Conservation (phyloP, 371 early-diverging fungal genomes). For the Lichtheimia hyalospora region DNA sequence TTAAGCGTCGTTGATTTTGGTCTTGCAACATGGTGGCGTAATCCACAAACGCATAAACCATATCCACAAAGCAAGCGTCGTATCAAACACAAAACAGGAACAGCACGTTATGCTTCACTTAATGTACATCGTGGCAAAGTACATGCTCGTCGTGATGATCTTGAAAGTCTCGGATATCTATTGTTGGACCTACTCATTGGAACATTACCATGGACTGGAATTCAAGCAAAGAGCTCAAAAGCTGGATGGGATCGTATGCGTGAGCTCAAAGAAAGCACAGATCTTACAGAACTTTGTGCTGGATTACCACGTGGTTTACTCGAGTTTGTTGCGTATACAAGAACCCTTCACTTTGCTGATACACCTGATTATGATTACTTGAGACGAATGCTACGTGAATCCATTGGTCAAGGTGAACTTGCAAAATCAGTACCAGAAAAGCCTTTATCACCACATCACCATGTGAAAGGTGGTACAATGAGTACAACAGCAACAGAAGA, state of each 20-base stretch:
- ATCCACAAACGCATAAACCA: conserved; percentile 42
- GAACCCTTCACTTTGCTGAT: conserved; percentile 84
- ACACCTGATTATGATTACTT: conserved; percentile 86
- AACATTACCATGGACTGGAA: conserved; percentile 63
- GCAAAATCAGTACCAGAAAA: not conserved
- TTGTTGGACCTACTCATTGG: conserved; percentile 58
- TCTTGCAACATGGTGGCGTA: conserved; percentile 49
- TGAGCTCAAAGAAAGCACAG: conserved; percentile 52
- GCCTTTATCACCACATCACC: not conserved
- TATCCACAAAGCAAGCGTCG: conserved; percentile 44
- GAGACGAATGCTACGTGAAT: conserved; percentile 39
- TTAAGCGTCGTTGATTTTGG: conserved; percentile 62
- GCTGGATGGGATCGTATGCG: conserved; percentile 66
- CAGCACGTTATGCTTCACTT: conserved; percentile 65
- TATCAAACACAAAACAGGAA: conserved; percentile 56
- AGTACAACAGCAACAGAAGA: conserved; percentile 5
- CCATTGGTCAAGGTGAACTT: not conserved
- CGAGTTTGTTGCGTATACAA: conserved; percentile 70
- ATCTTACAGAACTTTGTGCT: conserved; percentile 54
- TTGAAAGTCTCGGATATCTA: conserved; percentile 62
- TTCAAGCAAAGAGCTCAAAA: conserved; percentile 56
- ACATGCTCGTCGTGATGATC: conserved; percentile 62
- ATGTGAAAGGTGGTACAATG: not conserved
- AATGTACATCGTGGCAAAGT: conserved; percentile 59
- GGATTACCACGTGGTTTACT: conserved; percentile 58